phyloP scores from a whole-genome alignment of 2,329 filamentous ascomycete genomes.

The Trichoderma harzianum region DNA sequence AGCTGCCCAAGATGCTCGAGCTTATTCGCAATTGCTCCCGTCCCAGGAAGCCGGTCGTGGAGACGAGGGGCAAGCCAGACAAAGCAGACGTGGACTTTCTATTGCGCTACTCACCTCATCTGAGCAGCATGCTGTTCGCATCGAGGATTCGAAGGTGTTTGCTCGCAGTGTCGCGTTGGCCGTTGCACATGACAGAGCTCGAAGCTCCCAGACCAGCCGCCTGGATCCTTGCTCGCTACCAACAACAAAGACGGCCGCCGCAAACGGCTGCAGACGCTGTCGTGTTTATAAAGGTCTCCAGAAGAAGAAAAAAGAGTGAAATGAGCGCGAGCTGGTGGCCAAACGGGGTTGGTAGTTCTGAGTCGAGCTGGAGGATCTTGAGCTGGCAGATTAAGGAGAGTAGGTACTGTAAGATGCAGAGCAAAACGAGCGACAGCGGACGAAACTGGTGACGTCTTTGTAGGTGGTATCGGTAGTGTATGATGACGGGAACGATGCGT shows the following conservation, averaged over 20 bases:
- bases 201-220: constrained; percentile 3
- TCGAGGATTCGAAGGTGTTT: background rate
- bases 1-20: constrained; percentile 10
- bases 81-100: background rate
- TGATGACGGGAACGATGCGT: background rate
- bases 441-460: background rate
- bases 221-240: background rate
- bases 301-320: background rate
- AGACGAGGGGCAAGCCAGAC: background rate
- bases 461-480: background rate
- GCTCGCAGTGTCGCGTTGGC: background rate
- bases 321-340: background rate
- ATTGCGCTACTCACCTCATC: constrained; percentile 18
- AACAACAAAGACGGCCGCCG: background rate
- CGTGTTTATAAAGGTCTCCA: background rate
- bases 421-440: constrained; percentile 1
- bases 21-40: background rate
- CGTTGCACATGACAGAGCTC: constrained; percentile 14
- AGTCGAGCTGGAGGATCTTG: background rate
- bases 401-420: background rate
- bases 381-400: background rate
- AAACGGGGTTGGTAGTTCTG: background rate
- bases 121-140: constrained; percentile 21
- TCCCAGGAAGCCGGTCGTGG: background rate
- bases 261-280: background rate